phyloP scores from a whole-genome alignment of 805 yeast genomes.

The Myxozyma vanderwaltii region DNA sequence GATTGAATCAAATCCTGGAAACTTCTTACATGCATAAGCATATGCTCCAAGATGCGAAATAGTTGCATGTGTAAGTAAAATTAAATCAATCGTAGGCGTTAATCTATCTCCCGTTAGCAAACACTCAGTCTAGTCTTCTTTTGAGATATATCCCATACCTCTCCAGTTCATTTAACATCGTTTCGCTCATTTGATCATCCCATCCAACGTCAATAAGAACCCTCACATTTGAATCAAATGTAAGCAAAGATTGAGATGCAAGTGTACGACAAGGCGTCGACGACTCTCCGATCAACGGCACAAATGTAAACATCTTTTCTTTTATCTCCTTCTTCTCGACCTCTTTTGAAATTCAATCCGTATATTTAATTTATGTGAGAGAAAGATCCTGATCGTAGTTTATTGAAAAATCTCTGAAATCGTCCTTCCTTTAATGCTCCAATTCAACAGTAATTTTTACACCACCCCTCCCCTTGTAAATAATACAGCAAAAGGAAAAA shows the following conservation, averaged over 20 bases:
- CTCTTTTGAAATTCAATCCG: too few species aligned
- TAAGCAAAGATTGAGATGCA: slow-evolving; percentile 40
- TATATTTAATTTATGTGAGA: too few species aligned
- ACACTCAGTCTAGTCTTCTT: not conserved
- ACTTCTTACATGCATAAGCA: slow-evolving; percentile 60
- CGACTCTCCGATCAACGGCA: slow-evolving; percentile 37
- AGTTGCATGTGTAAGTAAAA: slow-evolving; percentile 86
- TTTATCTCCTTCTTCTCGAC: not conserved
- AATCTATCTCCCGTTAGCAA: not conserved
- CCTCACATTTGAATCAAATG: slow-evolving; percentile 40
- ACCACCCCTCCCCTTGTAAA: too few species aligned
- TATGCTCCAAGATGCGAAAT: slow-evolving; percentile 79
- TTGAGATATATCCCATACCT: slow-evolving; percentile 16
- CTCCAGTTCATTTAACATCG: slow-evolving; percentile 24
- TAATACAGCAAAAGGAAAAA: too few species aligned
- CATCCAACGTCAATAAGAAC: slow-evolving; percentile 48
- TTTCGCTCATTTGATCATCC: slow-evolving; percentile 38
- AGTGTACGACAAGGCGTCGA: slow-evolving; percentile 25
- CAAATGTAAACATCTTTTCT: slow-evolving; percentile 41
- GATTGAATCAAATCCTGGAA: slow-evolving; percentile 58
- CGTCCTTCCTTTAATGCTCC: not conserved
- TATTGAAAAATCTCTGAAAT: too few species aligned
- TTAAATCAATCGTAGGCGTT: slow-evolving; percentile 54
- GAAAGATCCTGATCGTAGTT: too few species aligned
- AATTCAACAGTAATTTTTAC: too few species aligned